Conservation (phyloP, 768 basidiomycete species). For the Tylopilus intermedius region DNA sequence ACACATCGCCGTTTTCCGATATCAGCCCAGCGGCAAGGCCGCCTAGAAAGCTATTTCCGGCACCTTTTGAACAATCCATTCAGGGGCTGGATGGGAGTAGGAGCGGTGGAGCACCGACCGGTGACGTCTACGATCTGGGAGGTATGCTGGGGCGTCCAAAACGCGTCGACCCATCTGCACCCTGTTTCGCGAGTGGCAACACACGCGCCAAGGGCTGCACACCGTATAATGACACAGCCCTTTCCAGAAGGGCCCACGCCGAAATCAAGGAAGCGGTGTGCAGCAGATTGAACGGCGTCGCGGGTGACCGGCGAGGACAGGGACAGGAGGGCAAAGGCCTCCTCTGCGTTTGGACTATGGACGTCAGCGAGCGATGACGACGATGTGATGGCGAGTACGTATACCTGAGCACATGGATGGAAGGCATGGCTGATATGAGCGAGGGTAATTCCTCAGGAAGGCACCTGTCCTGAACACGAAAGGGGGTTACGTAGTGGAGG, state of each 20-base stretch:
- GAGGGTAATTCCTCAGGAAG: constrained; percentile 73
- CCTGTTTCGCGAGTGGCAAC: constrained; percentile 41
- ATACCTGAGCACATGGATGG: constrained; percentile 67
- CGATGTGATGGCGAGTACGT: neutral
- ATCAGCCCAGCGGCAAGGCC: constrained; percentile 73
- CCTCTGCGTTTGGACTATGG: constrained; percentile 78
- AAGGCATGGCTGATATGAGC: constrained; percentile 52
- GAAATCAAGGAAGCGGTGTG: constrained; percentile 53
- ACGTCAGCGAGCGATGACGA: constrained; percentile 2
- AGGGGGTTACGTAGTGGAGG: neutral
- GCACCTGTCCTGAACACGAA: constrained; percentile 57
- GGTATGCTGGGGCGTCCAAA: constrained; percentile 49
- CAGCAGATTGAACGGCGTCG: constrained; percentile 61
- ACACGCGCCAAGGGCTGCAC: constrained; percentile 70
- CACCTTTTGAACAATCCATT: constrained; percentile 44
- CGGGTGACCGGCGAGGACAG: constrained; percentile 40
- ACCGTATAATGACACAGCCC: constrained; percentile 69
- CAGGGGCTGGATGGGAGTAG: neutral
- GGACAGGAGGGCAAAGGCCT: constrained; percentile 67
- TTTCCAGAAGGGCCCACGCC: constrained; percentile 46
- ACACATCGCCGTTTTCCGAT: constrained; percentile 52
- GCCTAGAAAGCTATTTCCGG: constrained; percentile 88
- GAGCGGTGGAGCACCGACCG: constrained; percentile 38
- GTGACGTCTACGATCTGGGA: constrained; percentile 75
- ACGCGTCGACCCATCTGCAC: constrained; percentile 68